phyloP scores from a whole-genome alignment of 2,329 filamentous ascomycete genomes.

The Colletotrichum kahawae region DNA sequence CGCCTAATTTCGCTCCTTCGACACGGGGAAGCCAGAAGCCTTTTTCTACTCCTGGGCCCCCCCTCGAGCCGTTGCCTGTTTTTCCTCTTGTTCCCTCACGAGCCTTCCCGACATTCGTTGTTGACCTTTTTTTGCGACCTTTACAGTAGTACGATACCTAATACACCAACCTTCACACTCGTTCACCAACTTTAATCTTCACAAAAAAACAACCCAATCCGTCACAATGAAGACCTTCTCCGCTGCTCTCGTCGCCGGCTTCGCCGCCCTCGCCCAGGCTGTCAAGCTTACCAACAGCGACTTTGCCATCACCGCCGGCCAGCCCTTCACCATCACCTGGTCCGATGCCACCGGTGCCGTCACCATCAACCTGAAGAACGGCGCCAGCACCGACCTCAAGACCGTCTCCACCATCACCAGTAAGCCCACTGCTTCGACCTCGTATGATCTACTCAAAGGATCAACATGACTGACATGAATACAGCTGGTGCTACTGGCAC shows the following conservation, averaged over 20 bases:
- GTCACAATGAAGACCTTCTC: constrained; percentile 38
- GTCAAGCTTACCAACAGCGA: constrained; percentile 39
- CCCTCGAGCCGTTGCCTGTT: neutral
- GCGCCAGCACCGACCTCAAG: constrained; percentile 38
- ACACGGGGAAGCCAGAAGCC: constrained; percentile 14
- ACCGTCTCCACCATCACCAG: constrained; percentile 38
- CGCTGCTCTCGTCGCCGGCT: constrained; percentile 32
- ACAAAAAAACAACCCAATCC: constrained; percentile 20
- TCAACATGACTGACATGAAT: neutral
- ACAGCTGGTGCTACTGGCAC: constrained; percentile 37
- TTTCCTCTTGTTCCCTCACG: constrained; percentile 6
- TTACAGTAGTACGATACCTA: constrained; percentile 19
- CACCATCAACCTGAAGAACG: constrained; percentile 45
- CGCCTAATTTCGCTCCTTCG: constrained; percentile 21
- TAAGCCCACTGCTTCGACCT: constrained; percentile 30
- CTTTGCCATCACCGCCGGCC: constrained; percentile 39
- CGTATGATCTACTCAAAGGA: neutral
- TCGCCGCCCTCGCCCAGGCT: constrained; percentile 35
- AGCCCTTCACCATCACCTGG: constrained; percentile 51
- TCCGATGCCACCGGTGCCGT: constrained; percentile 42
- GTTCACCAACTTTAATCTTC: constrained; percentile 5
- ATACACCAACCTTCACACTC: constrained; percentile 10
- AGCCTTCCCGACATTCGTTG: constrained; percentile 22
- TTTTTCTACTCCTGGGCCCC: constrained; percentile 19
- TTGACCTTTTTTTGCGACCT: constrained; percentile 13